Base-by-base conservation (phyloP, 345 rosid genomes). In the Carallia brachiata region DNA sequence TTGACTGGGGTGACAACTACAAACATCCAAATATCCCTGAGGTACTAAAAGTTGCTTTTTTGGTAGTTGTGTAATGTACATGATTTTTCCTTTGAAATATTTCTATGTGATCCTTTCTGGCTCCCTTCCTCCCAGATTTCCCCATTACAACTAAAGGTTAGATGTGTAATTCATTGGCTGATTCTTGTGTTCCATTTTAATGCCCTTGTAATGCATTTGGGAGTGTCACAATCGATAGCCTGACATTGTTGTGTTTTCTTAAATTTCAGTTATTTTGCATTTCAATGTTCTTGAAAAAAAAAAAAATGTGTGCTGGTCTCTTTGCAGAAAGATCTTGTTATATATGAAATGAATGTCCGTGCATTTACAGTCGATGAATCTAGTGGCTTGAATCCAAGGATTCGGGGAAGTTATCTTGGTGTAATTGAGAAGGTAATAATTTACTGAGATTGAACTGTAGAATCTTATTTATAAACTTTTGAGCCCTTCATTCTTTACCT, bases 291-390 rank as follows among this genome's bases (percentile, higher is more conserved):
- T 67, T 50, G 3, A 13, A 44, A 62, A 62, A 1, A 2, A 10
- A 10, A 4, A 44, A 62, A 62, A 13, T 60, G 39, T 61, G n/a
- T 71, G 17, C 37, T 66, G 9, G 37, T 75, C 36, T 67, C 65
- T 76, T 80, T 84, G 80, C 92, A 90, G 98, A 84, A 84, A 77
- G 97, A 94, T 81, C 97, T 94, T 80, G 89, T 90, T 73, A 77
- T 91, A 70, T 94, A 94, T 82, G 98, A 94, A 84, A 94, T 87
- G 92, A 94, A 87, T 80, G 93, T 94, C 50, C 96, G 98, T 67
- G 97, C 97, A 84, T 91, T 90, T 81, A 91, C 97, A 66, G 86
- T 79, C 77, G 96, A 91, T 70, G 83, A 91, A 72, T 89, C 97
- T 75, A 94, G 96, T 76, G 87, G 88, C 47, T 72, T 88, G 79